Conservation (phyloP, 805 yeast species). For the Candida wancherniae region DNA sequence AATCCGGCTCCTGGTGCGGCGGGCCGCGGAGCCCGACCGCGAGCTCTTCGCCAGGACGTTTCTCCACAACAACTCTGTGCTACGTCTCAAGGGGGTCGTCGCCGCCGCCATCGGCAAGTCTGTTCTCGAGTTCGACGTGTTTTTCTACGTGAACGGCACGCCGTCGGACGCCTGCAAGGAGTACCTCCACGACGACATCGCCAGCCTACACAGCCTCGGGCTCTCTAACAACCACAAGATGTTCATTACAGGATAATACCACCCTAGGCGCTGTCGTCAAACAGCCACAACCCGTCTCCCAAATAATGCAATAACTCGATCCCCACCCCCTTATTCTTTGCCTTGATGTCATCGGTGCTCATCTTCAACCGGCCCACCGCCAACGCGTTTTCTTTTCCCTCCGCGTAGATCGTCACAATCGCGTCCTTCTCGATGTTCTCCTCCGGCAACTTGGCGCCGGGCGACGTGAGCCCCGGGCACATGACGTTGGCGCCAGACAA, state of each 20-base stretch:
- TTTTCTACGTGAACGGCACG: conserved; percentile 22
- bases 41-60: conserved; percentile 16
- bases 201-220: conserved; percentile 22
- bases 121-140: conserved; percentile 22
- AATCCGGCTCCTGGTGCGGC: conserved; percentile 5
- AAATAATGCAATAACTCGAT: conserved; percentile 76
- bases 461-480: conserved; percentile 92
- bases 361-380: conserved; percentile 85
- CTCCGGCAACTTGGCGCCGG: conserved; percentile 80
- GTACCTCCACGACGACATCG: conserved; percentile 26
- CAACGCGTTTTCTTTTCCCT: conserved; percentile 85
- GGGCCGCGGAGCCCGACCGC: conserved; percentile 1
- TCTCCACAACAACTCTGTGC: conserved; percentile 22
- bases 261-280: conserved; percentile 30
- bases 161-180: conserved; percentile 11
- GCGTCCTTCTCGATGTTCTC: conserved; percentile 60
- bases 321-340: conserved; percentile 82
- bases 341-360: conserved; percentile 86
- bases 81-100: conserved; percentile 32
- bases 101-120: conserved; percentile 16
- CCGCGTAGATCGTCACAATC: conserved; percentile 82
- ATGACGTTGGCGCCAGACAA: conserved; percentile 94
- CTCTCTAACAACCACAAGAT: conserved; percentile 20
- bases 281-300: conserved; percentile 86
- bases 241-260: conserved; percentile 4